Conservation (phyloP, 352 stramenopile species). For the Vaucheria bursata region DNA sequence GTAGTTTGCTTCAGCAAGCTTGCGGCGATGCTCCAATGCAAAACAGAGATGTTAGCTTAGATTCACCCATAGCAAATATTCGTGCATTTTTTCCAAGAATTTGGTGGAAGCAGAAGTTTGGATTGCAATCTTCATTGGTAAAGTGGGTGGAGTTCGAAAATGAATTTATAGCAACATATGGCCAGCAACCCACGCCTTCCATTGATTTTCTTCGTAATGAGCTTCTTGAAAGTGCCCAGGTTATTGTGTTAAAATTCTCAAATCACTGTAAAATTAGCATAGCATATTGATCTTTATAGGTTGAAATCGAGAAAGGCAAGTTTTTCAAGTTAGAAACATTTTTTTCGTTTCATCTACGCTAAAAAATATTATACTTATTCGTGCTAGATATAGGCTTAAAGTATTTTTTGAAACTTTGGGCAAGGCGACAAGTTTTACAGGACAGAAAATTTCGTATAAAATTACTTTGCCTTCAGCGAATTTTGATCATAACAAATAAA, state of each 20-base stretch:
- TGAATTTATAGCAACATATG: conserved; percentile 22
- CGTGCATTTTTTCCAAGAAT: conserved; percentile 27
- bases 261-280: not conserved
- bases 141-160: conserved; percentile 25
- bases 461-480: no score
- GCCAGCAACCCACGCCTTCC: conserved; percentile 21
- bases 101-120: conserved; percentile 26
- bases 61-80: not conserved
- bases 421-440: no score
- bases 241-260: not conserved
- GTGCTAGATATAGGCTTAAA: not conserved
- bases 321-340: not conserved
- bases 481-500: no score
- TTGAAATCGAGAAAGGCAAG: not conserved
- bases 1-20: not conserved
- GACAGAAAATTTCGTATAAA: no score
- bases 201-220: conserved; percentile 20
- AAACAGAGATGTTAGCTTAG: not conserved
- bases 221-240: conserved; percentile 6
- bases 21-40: not conserved
- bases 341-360: not conserved
- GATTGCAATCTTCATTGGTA: conserved; percentile 14
- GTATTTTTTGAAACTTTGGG: not conserved
- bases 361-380: not conserved
- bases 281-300: not conserved